A percentile compares a stretch with the other conserved stretches of the same genome.
phyloP scores from a whole-genome alignment of 75 land plant species.

The Picea glauca region DNA sequence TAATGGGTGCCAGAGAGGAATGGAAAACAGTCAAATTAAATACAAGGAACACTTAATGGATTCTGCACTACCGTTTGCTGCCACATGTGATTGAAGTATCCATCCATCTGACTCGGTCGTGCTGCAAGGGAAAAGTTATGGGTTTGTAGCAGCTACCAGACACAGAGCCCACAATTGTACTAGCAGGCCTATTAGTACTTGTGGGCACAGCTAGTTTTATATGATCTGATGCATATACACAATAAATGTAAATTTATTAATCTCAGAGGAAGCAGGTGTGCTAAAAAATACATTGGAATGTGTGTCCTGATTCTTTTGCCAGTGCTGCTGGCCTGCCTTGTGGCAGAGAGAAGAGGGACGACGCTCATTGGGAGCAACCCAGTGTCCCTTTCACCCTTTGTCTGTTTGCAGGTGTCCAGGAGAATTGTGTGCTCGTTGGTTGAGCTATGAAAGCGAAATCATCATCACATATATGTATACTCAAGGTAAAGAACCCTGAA shows the following conservation, averaged over 20 bases:
- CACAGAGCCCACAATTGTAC: neutral
- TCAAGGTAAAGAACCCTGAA: neutral
- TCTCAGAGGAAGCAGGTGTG: neutral
- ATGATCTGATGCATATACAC: neutral
- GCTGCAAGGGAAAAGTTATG: neutral
- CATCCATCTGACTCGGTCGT: neutral
- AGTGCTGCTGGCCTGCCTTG: neutral
- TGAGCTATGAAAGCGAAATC: neutral
- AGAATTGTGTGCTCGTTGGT: neutral
- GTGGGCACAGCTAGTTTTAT: neutral
- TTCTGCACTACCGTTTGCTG: slow-evolving; percentile 7
- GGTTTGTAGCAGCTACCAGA: neutral
- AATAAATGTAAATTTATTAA: neutral
- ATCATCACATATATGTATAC: neutral
- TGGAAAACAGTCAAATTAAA: neutral
- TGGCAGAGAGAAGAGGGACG: neutral
- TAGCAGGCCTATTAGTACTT: neutral
- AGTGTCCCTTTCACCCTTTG: neutral
- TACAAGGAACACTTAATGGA: neutral
- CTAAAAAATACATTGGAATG: neutral
- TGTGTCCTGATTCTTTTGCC: slow-evolving; percentile 6
- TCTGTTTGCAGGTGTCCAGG: slow-evolving; percentile 1
- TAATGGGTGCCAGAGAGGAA: neutral
- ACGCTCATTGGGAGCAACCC: slow-evolving; percentile 4
- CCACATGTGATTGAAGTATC: slow-evolving; percentile 10